Percentiles rank a stretch among this genome's conserved stretches.
phyloP scores from a whole-genome alignment of 495 filamentous ascomycete species.

The Aspergillus taichungensis region DNA sequence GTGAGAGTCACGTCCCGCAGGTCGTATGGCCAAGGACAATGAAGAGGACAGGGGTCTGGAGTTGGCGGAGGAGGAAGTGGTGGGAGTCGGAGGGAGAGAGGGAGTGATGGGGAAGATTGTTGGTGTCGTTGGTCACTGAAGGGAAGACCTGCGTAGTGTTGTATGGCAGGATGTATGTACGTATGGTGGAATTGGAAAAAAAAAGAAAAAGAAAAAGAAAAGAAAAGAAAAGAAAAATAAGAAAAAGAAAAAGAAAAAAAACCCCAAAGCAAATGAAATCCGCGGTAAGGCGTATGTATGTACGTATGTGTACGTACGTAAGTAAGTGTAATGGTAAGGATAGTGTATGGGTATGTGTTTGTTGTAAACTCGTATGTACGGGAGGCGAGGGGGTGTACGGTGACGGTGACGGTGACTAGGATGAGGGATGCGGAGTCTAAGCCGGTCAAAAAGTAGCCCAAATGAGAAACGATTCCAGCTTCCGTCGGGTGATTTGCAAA shows the following conservation, averaged over 20 bases:
- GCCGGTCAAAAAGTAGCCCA: constrained; percentile 16
- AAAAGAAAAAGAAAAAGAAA: too few relatives aligned
- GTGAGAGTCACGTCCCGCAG: constrained; percentile 17
- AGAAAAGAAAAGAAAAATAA: too few relatives aligned
- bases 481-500: constrained; percentile 25
- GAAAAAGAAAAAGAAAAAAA: neutral
- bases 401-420: constrained; percentile 15
- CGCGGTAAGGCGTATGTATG: constrained; percentile 4
- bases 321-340: neutral
- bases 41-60: constrained; percentile 3
- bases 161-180: too few relatives aligned
- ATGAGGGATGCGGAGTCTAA: constrained; percentile 13
- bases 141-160: too few relatives aligned
- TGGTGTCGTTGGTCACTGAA: neutral
- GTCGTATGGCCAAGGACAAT: constrained; percentile 9
- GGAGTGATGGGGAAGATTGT: neutral
- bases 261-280: neutral
- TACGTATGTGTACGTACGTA: neutral
- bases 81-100: neutral
- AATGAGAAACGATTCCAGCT: constrained; percentile 19
- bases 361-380: constrained; percentile 11
- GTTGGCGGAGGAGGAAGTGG: too few relatives aligned
- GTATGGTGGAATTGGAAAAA: too few relatives aligned
- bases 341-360: constrained; percentile 5
- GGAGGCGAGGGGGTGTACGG: neutral